These are phyloP conservation scores for Dichomitus squalens DNA, from an alignment of 1,284 basidiomycete genomes.

Conservation along the genomic window DNA sequence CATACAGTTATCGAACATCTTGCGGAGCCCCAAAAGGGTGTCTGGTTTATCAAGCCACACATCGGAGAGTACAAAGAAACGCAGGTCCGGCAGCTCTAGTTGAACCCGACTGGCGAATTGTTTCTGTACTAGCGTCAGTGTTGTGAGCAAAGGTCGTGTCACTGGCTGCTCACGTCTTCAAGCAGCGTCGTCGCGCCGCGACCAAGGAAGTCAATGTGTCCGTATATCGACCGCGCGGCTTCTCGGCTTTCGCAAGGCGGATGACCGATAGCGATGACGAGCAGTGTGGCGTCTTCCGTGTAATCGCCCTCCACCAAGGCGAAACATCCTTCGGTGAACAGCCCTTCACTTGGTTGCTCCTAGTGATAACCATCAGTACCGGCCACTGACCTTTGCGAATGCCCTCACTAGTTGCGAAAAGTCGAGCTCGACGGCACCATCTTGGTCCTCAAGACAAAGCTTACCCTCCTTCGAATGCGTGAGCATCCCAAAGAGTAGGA, in stretches of 20 bases:
- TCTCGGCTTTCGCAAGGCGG: constrained; percentile 92
- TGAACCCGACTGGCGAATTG: constrained; percentile 62
- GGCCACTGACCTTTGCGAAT: constrained; percentile 2
- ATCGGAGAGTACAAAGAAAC: constrained; percentile 95
- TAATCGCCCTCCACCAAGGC: constrained; percentile 97
- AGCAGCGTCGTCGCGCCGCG: constrained; percentile 87
- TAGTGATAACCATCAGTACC: constrained; percentile 34
- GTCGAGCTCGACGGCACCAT: constrained; percentile 90
- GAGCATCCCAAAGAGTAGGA: constrained; percentile 94
- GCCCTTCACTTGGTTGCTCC: constrained; percentile 92
- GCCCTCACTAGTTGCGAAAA: constrained; percentile 79
- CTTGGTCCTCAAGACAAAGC: constrained; percentile 91
- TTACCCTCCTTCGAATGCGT: constrained; percentile 88
- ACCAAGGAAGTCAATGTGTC: constrained; percentile 94
- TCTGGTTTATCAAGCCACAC: constrained; percentile 92
- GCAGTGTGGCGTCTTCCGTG: constrained; percentile 86
- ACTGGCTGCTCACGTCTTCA: constrained; percentile 76
- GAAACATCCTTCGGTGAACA: constrained; percentile 97
- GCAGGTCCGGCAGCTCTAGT: constrained; percentile 72
- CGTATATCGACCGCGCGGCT: constrained; percentile 86
- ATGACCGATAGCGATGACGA: constrained; percentile 94
- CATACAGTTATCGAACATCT: constrained; percentile 91
- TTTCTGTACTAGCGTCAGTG: constrained; percentile 41
- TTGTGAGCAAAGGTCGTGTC: not conserved
- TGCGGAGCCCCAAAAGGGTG: constrained; percentile 78